Conservation (phyloP, 805 yeast genomes). For the Priceomyces haplophilus region DNA sequence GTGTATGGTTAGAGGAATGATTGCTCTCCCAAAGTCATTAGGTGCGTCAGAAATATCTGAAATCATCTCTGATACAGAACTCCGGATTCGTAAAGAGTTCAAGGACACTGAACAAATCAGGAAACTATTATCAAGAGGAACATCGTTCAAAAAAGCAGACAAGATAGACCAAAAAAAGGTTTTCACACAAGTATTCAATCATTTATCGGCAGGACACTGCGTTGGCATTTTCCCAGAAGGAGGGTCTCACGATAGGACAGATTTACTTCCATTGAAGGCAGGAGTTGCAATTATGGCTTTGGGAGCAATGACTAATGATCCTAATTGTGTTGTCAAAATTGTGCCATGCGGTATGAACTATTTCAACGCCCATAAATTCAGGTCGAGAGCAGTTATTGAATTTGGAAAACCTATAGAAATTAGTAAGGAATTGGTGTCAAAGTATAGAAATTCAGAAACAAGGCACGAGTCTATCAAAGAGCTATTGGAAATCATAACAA, state of each 20-base stretch:
- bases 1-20: constrained; percentile 60
- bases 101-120: constrained; percentile 45
- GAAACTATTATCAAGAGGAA: constrained; percentile 47
- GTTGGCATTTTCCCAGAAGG: constrained; percentile 97
- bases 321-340: constrained; percentile 73
- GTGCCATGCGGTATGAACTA: constrained; percentile 98
- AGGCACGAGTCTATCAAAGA: constrained; percentile 72
- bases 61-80: constrained; percentile 68
- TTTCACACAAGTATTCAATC: constrained; percentile 80
- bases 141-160: constrained; percentile 67
- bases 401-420: constrained; percentile 87
- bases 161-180: constrained; percentile 85
- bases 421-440: constrained; percentile 50
- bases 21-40: constrained; percentile 72
- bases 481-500: constrained; percentile 64
- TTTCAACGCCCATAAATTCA: constrained; percentile 91
- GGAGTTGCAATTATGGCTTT: constrained; percentile 98
- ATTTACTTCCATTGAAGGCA: constrained; percentile 86
- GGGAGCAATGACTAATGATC: constrained; percentile 82
- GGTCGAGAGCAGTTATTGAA: constrained; percentile 93
- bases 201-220: constrained; percentile 74
- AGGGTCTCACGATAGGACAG: constrained; percentile 95
- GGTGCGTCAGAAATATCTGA: constrained; percentile 73
- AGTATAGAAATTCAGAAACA: constrained; percentile 63
- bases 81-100: constrained; percentile 69